Conservation (phyloP, 1,284 basidiomycete genomes). For the Bothia castanella region DNA sequence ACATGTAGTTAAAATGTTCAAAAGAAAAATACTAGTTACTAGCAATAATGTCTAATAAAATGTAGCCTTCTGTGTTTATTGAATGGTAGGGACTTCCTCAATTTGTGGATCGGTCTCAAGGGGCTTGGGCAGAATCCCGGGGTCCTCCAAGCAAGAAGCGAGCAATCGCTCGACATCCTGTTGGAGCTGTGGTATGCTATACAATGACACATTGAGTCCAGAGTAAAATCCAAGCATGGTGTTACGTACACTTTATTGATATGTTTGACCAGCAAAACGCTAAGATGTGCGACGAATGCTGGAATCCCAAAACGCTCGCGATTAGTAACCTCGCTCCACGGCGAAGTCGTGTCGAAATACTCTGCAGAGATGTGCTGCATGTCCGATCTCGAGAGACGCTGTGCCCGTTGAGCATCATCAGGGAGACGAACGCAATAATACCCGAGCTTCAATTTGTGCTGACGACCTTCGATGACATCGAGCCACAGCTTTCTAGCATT, state of each 20-base stretch:
- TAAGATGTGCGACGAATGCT: conserved; percentile 52
- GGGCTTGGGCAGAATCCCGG: conserved; percentile 42
- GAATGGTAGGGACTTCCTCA: too few species aligned
- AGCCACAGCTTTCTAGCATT: conserved; percentile 45
- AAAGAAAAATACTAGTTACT: too few species aligned
- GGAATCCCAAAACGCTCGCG: conserved; percentile 52
- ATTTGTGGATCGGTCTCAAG: conserved; percentile 41
- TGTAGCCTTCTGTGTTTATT: too few species aligned
- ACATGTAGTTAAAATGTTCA: too few species aligned
- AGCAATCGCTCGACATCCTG: conserved; percentile 39
- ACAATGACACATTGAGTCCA: conserved; percentile 6
- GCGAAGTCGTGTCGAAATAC: conserved; percentile 48
- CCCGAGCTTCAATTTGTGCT: conserved; percentile 47
- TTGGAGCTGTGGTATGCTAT: conserved; percentile 44
- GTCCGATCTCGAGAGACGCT: conserved; percentile 35
- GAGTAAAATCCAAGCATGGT: not conserved
- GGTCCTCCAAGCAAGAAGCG: conserved; percentile 32
- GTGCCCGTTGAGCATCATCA: conserved; percentile 50
- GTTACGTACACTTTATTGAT: conserved; percentile 50
- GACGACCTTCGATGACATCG: conserved; percentile 49
- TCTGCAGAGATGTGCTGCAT: conserved; percentile 40
- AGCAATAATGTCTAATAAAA: too few species aligned
- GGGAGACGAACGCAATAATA: conserved; percentile 69
- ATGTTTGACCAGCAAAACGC: conserved; percentile 46
- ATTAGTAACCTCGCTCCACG: conserved; percentile 48